Conservation (phyloP, 2,329 filamentous ascomycete species). For the Leptoxyphium fumago region DNA sequence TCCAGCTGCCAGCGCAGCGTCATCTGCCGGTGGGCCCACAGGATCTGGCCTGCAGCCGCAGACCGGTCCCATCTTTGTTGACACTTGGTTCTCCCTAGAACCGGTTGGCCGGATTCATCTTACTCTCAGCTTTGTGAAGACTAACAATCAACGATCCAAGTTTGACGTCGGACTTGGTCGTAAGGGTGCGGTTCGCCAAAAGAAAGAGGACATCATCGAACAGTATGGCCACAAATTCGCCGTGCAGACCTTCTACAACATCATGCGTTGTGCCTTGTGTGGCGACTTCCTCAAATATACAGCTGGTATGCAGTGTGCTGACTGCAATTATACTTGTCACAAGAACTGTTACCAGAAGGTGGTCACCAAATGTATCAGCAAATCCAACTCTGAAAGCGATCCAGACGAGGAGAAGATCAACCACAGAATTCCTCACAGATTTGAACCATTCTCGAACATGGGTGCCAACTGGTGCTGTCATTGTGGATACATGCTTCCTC, state of each 20-base stretch:
- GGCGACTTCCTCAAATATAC: constrained; percentile 98
- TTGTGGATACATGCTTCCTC: constrained; percentile 87
- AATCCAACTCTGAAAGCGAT: constrained; percentile 95
- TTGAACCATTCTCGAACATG: constrained; percentile 92
- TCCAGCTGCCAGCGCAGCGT: constrained; percentile 22
- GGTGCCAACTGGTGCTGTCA: constrained; percentile 99
- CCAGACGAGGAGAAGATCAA: constrained; percentile 99
- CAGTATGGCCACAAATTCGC: constrained; percentile 99
- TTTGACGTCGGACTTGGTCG: constrained; percentile 84
- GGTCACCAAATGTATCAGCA: constrained; percentile 98
- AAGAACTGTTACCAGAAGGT: constrained; percentile 94
- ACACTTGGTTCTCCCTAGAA: constrained; percentile 94
- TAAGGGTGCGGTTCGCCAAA: constrained; percentile 90
- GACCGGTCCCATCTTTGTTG: constrained; percentile 49
- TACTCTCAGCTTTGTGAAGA: constrained; percentile 82
- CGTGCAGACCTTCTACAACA: constrained; percentile 98
- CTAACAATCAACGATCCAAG: constrained; percentile 65
- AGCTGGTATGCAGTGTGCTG: constrained; percentile 96
- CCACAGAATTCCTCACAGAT: constrained; percentile 94
- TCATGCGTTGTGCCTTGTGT: constrained; percentile 97
- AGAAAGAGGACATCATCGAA: constrained; percentile 95
- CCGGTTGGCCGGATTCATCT: constrained; percentile 86
- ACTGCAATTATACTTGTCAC: constrained; percentile 99
- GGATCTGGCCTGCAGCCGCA: constrained; percentile 31
- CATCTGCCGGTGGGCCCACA: constrained; percentile 25